phyloP scores from a whole-genome alignment of 2,329 filamentous ascomycete genomes.

The Exophiala aquamarina region DNA sequence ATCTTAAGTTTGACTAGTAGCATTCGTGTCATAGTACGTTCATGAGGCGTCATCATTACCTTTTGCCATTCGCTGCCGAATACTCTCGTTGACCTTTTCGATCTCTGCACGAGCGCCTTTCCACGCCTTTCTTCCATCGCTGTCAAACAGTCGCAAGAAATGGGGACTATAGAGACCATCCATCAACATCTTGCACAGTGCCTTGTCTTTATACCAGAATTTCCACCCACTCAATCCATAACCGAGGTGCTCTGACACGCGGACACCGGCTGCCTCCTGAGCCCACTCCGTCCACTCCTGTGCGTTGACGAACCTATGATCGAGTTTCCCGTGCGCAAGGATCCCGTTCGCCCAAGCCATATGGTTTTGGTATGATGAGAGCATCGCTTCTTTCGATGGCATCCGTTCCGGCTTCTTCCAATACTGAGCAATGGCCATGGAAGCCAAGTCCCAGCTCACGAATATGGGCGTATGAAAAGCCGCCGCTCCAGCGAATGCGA shows the following conservation, averaged over 20 bases:
- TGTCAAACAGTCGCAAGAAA: slow-evolving; percentile 38
- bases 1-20: too few relatives aligned
- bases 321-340: slow-evolving; percentile 17
- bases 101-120: slow-evolving; percentile 32
- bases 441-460: slow-evolving; percentile 30
- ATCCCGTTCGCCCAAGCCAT: slow-evolving; percentile 24
- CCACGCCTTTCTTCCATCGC: slow-evolving; percentile 32
- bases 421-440: slow-evolving; percentile 34
- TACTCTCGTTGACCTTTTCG: slow-evolving; percentile 19
- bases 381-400: slow-evolving; percentile 29
- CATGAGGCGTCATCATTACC: too few relatives aligned
- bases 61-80: neutral
- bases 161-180: slow-evolving; percentile 36
- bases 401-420: slow-evolving; percentile 32
- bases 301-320: slow-evolving; percentile 17
- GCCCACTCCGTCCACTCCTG: slow-evolving; percentile 31
- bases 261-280: slow-evolving; percentile 34
- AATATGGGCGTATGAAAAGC: slow-evolving; percentile 28
- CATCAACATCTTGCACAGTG: slow-evolving; percentile 34
- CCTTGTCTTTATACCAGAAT: slow-evolving; percentile 36
- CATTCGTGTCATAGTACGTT: neutral
- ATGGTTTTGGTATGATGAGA: slow-evolving; percentile 20
- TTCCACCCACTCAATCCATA: slow-evolving; percentile 34
- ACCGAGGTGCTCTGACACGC: slow-evolving; percentile 34
- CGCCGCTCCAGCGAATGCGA: slow-evolving; percentile 34